Evolutionary conservation across 2,329 filamentous ascomycete genomes (phyloP).

Genomic region (Colletotrichum simmondsii): DNA sequence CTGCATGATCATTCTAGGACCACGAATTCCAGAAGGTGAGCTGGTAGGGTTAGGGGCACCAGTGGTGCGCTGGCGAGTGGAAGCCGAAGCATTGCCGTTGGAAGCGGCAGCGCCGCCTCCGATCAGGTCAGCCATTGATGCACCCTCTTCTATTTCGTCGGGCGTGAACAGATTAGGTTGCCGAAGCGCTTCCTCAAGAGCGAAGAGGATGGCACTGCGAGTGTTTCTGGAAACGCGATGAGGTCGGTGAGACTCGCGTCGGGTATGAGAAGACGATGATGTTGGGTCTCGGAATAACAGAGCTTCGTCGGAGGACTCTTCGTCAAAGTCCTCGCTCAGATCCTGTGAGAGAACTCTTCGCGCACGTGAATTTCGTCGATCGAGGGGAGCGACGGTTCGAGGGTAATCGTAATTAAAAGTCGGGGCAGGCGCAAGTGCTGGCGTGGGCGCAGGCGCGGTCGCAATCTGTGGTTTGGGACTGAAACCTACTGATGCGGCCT

Average conservation of each 20-base stretch:
- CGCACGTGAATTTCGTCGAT: slow-evolving; percentile 36
- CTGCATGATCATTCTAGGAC: slow-evolving; percentile 92
- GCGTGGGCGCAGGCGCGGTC: slow-evolving; percentile 41
- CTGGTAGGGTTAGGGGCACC: slow-evolving; percentile 62
- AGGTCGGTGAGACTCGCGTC: slow-evolving; percentile 52
- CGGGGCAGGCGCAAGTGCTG: slow-evolving; percentile 27
- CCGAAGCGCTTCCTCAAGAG: slow-evolving; percentile 90
- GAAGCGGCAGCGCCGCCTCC: slow-evolving; percentile 65
- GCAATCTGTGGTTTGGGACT: slow-evolving; percentile 53
- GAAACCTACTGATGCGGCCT: slow-evolving; percentile 60
- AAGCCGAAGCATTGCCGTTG: slow-evolving; percentile 61
- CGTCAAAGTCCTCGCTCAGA: slow-evolving; percentile 57
- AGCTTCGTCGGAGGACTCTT: slow-evolving; percentile 47
- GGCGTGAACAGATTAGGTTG: slow-evolving; percentile 85
- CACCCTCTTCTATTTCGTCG: slow-evolving; percentile 87
- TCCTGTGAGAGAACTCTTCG: slow-evolving; percentile 58
- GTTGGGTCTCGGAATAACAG: slow-evolving; percentile 36
- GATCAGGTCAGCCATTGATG: slow-evolving; percentile 87
- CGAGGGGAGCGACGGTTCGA: slow-evolving; percentile 39
- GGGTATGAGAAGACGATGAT: slow-evolving; percentile 44
- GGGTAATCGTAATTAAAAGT: slow-evolving; percentile 31
- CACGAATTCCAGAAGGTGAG: slow-evolving; percentile 76
- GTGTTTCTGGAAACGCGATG: slow-evolving; percentile 83
- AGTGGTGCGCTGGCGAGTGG: slow-evolving; percentile 55
- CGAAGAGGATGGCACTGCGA: slow-evolving; percentile 89